Percentiles rank a stretch among this genome's conserved stretches.
These are phyloP conservation scores for Sarcodon aspratus DNA, from an alignment of 768 basidiomycete genomes.

Conservation along the genomic window DNA sequence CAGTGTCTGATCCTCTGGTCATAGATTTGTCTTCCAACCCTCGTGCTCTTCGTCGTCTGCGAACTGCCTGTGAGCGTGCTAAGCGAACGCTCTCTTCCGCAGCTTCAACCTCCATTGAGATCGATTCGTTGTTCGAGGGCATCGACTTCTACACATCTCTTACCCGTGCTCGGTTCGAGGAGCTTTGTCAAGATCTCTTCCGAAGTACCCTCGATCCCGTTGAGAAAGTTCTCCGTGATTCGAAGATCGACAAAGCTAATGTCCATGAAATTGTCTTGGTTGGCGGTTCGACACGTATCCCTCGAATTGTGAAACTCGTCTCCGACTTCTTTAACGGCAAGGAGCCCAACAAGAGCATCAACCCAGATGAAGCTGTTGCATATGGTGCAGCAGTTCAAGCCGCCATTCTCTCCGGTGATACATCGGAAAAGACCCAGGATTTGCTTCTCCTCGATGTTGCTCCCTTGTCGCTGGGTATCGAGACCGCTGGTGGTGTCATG, in stretches of 20 bases:
- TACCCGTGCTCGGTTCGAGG: constrained; percentile 97
- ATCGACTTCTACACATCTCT: constrained; percentile 98
- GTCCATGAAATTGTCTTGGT: constrained; percentile 98
- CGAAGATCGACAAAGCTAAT: constrained; percentile 93
- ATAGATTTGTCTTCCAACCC: constrained; percentile 81
- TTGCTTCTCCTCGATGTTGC: constrained; percentile 91
- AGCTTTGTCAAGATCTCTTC: constrained; percentile 93
- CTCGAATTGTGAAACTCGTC: constrained; percentile 93
- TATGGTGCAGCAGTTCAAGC: constrained; percentile 99
- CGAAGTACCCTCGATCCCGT: constrained; percentile 88
- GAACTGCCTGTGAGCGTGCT: constrained; percentile 96
- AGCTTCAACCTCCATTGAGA: constrained; percentile 93
- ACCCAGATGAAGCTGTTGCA: constrained; percentile 98
- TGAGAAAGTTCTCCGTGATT: constrained; percentile 95
- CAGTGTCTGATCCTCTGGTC: constrained; percentile 4
- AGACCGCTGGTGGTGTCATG: constrained; percentile 99
- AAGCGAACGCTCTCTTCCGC: constrained; percentile 98
- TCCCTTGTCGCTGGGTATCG: constrained; percentile 87
- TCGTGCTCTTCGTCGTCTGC: constrained; percentile 93
- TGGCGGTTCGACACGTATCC: constrained; percentile 97
- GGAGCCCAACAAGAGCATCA: constrained; percentile 98
- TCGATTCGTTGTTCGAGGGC: constrained; percentile 95
- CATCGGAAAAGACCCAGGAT: constrained; percentile 96
- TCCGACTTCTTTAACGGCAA: constrained; percentile 98
- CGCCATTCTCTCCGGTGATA: constrained; percentile 95